Base-by-base conservation (phyloP, 2,329 filamentous ascomycete species). In the Epicoccum nigrum region DNA sequence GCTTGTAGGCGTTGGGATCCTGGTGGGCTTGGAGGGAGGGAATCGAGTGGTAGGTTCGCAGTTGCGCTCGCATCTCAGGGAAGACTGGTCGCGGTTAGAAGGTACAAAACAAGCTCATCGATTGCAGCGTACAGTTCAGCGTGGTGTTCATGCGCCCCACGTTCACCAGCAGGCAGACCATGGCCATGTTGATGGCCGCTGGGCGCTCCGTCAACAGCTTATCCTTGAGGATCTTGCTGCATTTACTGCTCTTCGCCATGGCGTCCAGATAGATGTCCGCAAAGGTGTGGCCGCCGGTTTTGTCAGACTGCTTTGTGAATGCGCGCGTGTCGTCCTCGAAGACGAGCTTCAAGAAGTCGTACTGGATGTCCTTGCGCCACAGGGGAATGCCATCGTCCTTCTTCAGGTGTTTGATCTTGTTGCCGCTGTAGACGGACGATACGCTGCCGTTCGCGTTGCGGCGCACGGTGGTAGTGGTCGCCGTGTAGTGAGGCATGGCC, bases 121-220 rank as follows among this genome's bases (percentile, higher is more conserved):
- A 11, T 15, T 15, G 31, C 38, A 7, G 74, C 86, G 70, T 79
- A 96, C 92, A 97, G 70, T 99, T 99, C 39, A 99, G 80, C 0
- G 94, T 99, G 1, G 94, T 99, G 75, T 99, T 99, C 94, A 99
- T 99, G 58, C 94, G 84, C 51, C 94, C 94, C 58, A 99, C 90
- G 69, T 99, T 99, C 72, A 99, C 94, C 65, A 99, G 78, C 59
- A 99, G 79, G 75, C 94, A 99, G 52, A 99, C 93, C 94, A 99
- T 99, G 45, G 94, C 94, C 94, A 99, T 99, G 68, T 91, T 93
- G 73, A 96, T 92, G 28, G 93, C 94, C 17, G 92, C 92, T 59
- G 91, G 87, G 67, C 90, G 87, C 72, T 99, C 94, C 62, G 88
- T 94, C 67, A 96, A 82, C 59, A 99, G 82, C 79, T 99, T 97